A percentile compares a stretch with the other conserved stretches of the same genome.
These are phyloP conservation scores for Metschnikowia kunwiensis DNA, from an alignment of 805 yeast species.

Conservation along the genomic window DNA sequence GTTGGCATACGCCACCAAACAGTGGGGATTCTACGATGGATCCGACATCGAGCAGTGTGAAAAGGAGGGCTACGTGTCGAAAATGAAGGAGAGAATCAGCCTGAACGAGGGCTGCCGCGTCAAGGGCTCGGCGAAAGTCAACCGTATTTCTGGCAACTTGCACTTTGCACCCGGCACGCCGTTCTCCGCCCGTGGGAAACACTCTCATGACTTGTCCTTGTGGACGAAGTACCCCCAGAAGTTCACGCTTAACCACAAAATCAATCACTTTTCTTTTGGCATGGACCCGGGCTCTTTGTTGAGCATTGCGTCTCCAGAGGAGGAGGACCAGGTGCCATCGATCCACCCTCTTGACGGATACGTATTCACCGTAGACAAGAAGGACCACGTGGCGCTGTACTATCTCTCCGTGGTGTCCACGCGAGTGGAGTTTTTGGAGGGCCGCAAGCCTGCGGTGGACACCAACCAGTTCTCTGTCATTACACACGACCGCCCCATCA, in stretches of 20 bases:
- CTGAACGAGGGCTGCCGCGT: constrained; percentile 81
- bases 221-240: constrained; percentile 53
- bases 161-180: constrained; percentile 97
- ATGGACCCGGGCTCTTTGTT: constrained; percentile 42
- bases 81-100: constrained; percentile 51
- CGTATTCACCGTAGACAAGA: constrained; percentile 39
- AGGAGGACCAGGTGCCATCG: constrained; percentile 32
- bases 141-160: constrained; percentile 83
- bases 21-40: constrained; percentile 93
- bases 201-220: constrained; percentile 81
- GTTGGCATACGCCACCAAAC: constrained; percentile 68
- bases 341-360: constrained; percentile 70
- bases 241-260: constrained; percentile 71
- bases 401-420: constrained; percentile 89
- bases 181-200: constrained; percentile 54
- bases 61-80: constrained; percentile 75
- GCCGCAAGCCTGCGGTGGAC: constrained; percentile 46
- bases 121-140: constrained; percentile 72
- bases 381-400: constrained; percentile 67
- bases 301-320: constrained; percentile 17
- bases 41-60: constrained; percentile 86
- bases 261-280: constrained; percentile 85
- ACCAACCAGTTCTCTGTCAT: constrained; percentile 92
- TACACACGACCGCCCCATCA: constrained; percentile 77
- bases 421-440: constrained; percentile 67